These are phyloP conservation scores for Calocybe gangraenosa DNA, from an alignment of 768 basidiomycete species.

Conservation along the genomic window DNA sequence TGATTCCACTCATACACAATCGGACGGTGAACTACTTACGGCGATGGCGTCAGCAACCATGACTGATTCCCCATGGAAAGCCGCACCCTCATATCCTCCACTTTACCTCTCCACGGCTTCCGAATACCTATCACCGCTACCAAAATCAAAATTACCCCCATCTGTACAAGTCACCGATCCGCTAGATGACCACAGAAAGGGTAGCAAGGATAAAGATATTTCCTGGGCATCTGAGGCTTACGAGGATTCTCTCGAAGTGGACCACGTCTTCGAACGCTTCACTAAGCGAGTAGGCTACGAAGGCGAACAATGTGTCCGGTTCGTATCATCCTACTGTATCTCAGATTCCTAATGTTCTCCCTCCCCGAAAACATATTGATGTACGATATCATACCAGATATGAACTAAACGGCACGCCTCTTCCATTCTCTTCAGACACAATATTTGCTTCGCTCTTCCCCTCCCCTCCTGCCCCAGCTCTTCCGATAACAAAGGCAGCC, in stretches of 20 bases:
- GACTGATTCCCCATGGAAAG: constrained; percentile 60
- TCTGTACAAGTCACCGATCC: constrained; percentile 41
- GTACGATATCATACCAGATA: constrained; percentile 49
- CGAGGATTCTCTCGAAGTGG: constrained; percentile 75
- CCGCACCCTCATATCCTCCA: constrained; percentile 61
- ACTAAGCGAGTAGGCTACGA: constrained; percentile 64
- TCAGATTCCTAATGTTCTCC: constrained; percentile 2
- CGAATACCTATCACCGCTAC: constrained; percentile 64
- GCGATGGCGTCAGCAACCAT: constrained; percentile 55
- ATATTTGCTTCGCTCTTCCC: constrained; percentile 77
- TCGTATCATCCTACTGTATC: no score
- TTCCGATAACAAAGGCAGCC: constrained; percentile 56
- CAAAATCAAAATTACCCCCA: constrained; percentile 43
- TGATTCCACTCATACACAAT: constrained; percentile 24
- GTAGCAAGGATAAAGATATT: constrained; percentile 44
- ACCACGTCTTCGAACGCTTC: constrained; percentile 86
- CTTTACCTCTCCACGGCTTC: constrained; percentile 71
- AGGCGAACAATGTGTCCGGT: constrained; percentile 88
- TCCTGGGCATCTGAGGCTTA: constrained; percentile 71
- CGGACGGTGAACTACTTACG: constrained; percentile 48
- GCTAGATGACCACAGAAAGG: constrained; percentile 31
- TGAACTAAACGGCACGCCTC: constrained; percentile 78
- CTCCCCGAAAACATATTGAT: neutral
- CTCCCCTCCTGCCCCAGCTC: constrained; percentile 33
- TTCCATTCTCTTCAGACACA: constrained; percentile 80